Conservation (phyloP, 805 yeast genomes). For the Starmerella bombicola region DNA sequence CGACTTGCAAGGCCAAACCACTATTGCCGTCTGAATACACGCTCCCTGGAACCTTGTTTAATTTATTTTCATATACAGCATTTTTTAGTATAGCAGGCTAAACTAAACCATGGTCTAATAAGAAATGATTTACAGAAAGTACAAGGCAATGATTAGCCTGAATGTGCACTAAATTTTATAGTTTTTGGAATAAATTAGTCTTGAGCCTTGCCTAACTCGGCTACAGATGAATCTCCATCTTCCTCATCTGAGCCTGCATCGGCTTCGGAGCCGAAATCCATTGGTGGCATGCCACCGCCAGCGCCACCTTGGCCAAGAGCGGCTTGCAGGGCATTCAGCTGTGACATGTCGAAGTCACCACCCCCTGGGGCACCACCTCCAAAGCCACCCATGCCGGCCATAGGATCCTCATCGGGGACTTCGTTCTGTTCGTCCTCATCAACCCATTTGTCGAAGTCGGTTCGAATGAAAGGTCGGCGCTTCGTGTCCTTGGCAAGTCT, state of each 20-base stretch:
- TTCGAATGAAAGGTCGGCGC: constrained; percentile 68
- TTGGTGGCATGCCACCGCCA: constrained; percentile 5
- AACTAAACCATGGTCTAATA: no score
- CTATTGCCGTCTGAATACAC: no score
- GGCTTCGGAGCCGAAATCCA: not conserved
- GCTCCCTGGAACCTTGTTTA: not conserved
- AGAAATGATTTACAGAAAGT: no score
- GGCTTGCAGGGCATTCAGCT: constrained; percentile 3
- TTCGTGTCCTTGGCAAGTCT: constrained; percentile 78
- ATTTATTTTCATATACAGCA: not conserved
- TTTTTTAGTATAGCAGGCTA: not conserved
- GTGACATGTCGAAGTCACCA: constrained; percentile 27
- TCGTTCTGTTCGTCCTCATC: constrained; percentile 97
- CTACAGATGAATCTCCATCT: constrained; percentile 20
- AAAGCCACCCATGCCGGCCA: constrained; percentile 30
- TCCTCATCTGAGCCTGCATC: constrained; percentile 16
- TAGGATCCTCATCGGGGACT: constrained; percentile 36
- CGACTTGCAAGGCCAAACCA: not conserved
- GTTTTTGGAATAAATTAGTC: no score
- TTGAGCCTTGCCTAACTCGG: constrained; percentile 19
- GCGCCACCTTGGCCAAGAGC: constrained; percentile 11
- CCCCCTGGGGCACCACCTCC: constrained; percentile 32
- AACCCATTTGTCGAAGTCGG: constrained; percentile 96
- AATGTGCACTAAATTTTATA: no score
- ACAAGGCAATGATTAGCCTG: no score